Conservation (phyloP, 306 rosid genomes). For the Cicer arietinum region DNA sequence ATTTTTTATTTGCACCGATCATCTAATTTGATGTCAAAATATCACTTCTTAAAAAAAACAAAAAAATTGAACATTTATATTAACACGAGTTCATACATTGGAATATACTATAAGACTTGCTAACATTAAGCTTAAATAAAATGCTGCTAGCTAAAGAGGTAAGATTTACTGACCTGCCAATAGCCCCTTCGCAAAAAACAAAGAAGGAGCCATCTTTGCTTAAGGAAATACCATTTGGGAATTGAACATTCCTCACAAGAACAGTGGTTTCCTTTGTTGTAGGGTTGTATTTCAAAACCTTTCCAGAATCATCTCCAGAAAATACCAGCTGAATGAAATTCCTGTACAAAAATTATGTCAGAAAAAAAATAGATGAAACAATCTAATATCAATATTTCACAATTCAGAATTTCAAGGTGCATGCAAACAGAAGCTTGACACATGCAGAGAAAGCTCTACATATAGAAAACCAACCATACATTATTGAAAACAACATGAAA, state of each 20-base stretch:
- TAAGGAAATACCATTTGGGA: conserved; percentile 89
- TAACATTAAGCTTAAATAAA: background rate
- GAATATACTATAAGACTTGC: background rate
- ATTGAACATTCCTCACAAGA: conserved; percentile 74
- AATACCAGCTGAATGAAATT: conserved; percentile 83
- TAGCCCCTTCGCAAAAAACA: conserved; percentile 67
- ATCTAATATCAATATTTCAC: conserved; percentile 4
- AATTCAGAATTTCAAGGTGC: conserved; percentile 5
- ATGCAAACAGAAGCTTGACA: conserved; percentile 21
- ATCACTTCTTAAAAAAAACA: background rate
- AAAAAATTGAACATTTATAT: background rate
- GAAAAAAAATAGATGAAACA: conserved; percentile 41
- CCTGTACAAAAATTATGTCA: conserved; percentile 58
- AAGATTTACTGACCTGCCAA: conserved; percentile 70
- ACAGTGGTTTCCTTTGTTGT: conserved; percentile 77
- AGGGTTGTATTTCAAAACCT: conserved; percentile 80
- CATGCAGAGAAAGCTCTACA: background rate
- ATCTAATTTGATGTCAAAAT: no score
- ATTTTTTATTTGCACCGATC: no score
- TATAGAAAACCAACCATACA: background rate
- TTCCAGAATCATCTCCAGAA: conserved; percentile 74
- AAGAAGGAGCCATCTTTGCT: conserved; percentile 94
- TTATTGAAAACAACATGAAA: no score
- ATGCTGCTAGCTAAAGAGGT: conserved; percentile 4
- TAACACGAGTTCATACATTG: conserved; percentile 23